phyloP scores from a whole-genome alignment of 2,329 filamentous ascomycete genomes.

The Iodosphaeria phyllophila region DNA sequence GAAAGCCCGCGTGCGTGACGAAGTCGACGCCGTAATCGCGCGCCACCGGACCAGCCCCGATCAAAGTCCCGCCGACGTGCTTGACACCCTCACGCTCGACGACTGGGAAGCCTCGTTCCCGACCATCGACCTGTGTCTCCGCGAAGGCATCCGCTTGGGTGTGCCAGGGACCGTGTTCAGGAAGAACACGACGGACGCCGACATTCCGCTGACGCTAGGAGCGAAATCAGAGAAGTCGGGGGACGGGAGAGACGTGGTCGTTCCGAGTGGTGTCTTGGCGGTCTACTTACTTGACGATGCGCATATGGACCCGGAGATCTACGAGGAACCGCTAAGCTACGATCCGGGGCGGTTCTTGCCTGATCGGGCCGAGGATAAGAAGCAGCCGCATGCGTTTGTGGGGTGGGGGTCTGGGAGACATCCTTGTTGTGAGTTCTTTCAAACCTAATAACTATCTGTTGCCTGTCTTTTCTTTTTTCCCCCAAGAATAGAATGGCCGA shows the following conservation, averaged over 20 bases:
- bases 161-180: constrained; percentile 28
- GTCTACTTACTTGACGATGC: constrained; percentile 26
- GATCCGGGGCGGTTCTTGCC: constrained; percentile 24
- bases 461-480: constrained; percentile 4
- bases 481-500: too few species aligned
- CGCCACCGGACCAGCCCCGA: constrained; percentile 17
- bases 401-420: constrained; percentile 10
- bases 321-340: constrained; percentile 21
- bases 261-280: constrained; percentile 27
- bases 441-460: constrained; percentile 2
- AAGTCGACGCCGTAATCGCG: constrained; percentile 24
- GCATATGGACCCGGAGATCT: constrained; percentile 20
- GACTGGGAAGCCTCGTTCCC: constrained; percentile 38
- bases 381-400: constrained; percentile 7
- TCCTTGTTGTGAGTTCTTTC: constrained; percentile 22
- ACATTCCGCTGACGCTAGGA: constrained; percentile 25
- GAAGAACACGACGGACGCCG: constrained; percentile 25
- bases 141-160: constrained; percentile 33
- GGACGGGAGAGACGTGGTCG: too few species aligned
- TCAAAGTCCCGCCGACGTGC: constrained; percentile 15
- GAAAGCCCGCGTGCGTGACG: constrained; percentile 22
- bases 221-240: constrained; percentile 20
- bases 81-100: constrained; percentile 26
- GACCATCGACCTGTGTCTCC: constrained; percentile 27
- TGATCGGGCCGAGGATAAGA: constrained; percentile 21